Evolutionary conservation across 2,329 filamentous ascomycete genomes (phyloP).

Genomic region (Ceratocystis albifundus): DNA sequence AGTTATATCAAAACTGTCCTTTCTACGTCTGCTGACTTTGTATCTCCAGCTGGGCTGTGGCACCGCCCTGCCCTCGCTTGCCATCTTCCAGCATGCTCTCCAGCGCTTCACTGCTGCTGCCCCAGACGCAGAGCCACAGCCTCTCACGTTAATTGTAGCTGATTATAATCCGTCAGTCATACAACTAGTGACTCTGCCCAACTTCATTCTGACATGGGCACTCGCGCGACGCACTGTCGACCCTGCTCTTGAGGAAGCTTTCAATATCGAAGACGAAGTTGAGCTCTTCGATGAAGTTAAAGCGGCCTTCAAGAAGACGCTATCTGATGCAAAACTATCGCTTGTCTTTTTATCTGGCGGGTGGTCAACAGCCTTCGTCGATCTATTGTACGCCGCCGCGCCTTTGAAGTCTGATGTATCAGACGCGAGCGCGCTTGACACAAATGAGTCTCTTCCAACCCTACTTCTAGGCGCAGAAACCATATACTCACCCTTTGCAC

Average conservation of each 20-base stretch:
- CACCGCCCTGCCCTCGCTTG: slow-evolving; percentile 60
- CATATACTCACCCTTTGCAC: slow-evolving; percentile 66
- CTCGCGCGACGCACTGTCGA: slow-evolving; percentile 39
- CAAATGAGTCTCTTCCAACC: slow-evolving; percentile 28
- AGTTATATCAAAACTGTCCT: not conserved
- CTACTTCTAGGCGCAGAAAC: slow-evolving; percentile 66
- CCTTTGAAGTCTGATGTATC: slow-evolving; percentile 11
- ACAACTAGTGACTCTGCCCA: slow-evolving; percentile 66
- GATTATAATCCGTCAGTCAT: slow-evolving; percentile 74
- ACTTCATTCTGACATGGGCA: slow-evolving; percentile 61
- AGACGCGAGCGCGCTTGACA: not conserved
- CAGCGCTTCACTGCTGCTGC: slow-evolving; percentile 10
- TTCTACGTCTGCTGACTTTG: slow-evolving; percentile 23
- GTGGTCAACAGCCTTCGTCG: slow-evolving; percentile 56
- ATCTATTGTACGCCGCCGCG: slow-evolving; percentile 38
- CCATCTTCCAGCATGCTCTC: slow-evolving; percentile 54
- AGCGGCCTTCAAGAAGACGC: slow-evolving; percentile 44
- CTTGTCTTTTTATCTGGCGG: slow-evolving; percentile 62
- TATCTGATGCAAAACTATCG: slow-evolving; percentile 41
- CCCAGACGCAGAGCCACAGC: slow-evolving; percentile 21
- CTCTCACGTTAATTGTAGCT: slow-evolving; percentile 53
- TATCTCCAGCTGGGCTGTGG: slow-evolving; percentile 58
- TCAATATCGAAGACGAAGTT: slow-evolving; percentile 46
- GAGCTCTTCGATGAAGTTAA: slow-evolving; percentile 50
- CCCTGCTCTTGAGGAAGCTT: slow-evolving; percentile 32